Evolutionary conservation across 1,284 basidiomycete genomes (phyloP).

Genomic region (Tremellales sp.): DNA sequence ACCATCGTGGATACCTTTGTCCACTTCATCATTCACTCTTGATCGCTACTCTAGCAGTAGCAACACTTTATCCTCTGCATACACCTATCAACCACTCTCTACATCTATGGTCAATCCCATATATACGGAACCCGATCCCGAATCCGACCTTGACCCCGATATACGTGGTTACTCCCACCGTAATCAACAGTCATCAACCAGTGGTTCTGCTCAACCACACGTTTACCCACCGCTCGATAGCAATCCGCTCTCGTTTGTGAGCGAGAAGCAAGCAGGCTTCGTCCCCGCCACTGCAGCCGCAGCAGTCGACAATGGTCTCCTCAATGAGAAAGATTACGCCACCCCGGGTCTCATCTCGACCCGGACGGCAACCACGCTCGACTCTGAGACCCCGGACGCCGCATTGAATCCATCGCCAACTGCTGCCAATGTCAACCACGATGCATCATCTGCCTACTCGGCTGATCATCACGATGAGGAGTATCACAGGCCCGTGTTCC

Average conservation of each 20-base stretch:
- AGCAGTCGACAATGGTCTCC: too few species aligned
- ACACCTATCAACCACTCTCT: not conserved
- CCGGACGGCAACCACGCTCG: not conserved
- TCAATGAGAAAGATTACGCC: constrained; percentile 1
- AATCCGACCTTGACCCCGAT: constrained; percentile 28
- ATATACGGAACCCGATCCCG: constrained; percentile 19
- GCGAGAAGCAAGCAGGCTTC: not conserved
- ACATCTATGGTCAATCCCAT: constrained; percentile 22
- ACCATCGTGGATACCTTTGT: too few species aligned
- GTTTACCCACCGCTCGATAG: not conserved
- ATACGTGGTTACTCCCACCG: constrained; percentile 8
- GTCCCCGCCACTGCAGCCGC: not conserved
- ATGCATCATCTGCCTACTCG: not conserved
- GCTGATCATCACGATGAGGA: not conserved
- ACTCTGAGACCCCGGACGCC: not conserved
- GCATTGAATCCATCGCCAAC: not conserved
- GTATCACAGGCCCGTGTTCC: not conserved
- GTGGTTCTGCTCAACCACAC: not conserved
- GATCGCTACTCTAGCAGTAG: not conserved
- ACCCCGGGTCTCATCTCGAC: too few species aligned
- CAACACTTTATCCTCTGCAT: not conserved
- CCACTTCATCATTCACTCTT: not conserved
- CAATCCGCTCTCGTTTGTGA: not conserved
- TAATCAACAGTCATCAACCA: constrained; percentile 3
- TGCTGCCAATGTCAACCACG: too few species aligned